Percentiles rank a stretch among this genome's conserved stretches.
These are phyloP conservation scores for Taiwanofungus camphoratus DNA, from an alignment of 1,284 basidiomycete genomes.

Conservation along the genomic window DNA sequence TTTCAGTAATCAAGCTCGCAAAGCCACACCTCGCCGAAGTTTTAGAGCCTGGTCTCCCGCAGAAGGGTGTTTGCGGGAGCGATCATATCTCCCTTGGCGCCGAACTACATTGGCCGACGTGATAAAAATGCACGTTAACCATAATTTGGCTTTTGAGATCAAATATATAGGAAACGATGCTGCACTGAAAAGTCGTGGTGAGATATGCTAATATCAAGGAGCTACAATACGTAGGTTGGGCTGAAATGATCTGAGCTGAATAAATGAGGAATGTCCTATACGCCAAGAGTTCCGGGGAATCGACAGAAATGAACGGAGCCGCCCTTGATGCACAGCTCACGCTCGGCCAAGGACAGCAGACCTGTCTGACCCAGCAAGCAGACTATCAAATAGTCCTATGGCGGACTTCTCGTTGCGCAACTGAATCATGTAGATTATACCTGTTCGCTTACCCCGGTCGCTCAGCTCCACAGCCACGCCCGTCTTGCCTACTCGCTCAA, in stretches of 20 bases:
- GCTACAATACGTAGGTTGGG: background rate
- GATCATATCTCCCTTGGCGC: conserved; percentile 82
- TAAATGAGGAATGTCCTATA: background rate
- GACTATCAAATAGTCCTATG: conserved; percentile 77
- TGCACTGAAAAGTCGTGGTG: background rate
- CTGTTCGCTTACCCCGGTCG: conserved; percentile 86
- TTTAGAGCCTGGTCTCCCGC: conserved; percentile 75
- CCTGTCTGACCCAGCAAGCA: conserved; percentile 81
- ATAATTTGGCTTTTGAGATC: too few relatives aligned
- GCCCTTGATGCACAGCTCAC: background rate
- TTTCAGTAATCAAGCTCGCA: conserved; percentile 56
- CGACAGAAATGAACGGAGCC: too few relatives aligned
- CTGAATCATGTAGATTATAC: conserved; percentile 97
- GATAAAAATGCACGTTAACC: conserved; percentile 5
- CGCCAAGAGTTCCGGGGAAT: background rate
- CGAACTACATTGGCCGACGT: conserved; percentile 36
- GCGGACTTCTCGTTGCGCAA: conserved; percentile 86
- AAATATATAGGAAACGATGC: background rate
- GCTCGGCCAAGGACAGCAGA: conserved; percentile 5
- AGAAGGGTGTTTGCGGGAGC: conserved; percentile 73
- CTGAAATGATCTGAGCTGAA: conserved; percentile 4
- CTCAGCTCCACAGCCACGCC: conserved; percentile 96
- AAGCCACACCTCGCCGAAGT: conserved; percentile 58
- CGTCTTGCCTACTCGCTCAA: conserved; percentile 96
- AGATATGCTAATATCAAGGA: conserved; percentile 5